phyloP scores from a whole-genome alignment of 306 rosid species.

The Alnus rubra region DNA sequence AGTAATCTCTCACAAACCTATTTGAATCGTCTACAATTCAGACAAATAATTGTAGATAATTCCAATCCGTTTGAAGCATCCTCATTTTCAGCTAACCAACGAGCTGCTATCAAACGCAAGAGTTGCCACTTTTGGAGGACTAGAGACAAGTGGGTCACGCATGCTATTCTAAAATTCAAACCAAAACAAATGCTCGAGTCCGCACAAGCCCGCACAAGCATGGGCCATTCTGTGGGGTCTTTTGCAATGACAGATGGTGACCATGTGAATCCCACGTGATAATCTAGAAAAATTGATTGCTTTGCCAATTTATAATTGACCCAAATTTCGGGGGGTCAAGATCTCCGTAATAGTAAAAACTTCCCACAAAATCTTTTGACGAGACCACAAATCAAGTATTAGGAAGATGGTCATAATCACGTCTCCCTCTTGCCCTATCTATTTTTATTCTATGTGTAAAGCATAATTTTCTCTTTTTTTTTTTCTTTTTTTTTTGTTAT shows the following conservation, averaged over 20 bases:
- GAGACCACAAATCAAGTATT: background rate
- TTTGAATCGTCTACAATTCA: no score
- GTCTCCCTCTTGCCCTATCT: background rate
- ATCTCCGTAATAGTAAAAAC: no score
- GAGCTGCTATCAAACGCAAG: constrained; percentile 33
- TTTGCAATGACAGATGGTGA: constrained; percentile 32
- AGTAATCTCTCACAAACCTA: no score
- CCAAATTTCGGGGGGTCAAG: no score
- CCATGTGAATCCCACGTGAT: constrained; percentile 52
- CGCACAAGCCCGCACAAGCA: constrained; percentile 2
- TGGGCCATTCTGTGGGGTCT: constrained; percentile 39
- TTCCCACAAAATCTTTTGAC: background rate
- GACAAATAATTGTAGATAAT: no score
- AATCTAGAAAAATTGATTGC: background rate
- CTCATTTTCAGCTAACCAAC: constrained; percentile 57
- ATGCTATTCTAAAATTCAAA: constrained; percentile 22
- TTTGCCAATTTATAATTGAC: constrained; percentile 6
- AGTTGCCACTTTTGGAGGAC: constrained; percentile 38
- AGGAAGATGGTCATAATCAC: background rate
- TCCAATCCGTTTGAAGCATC: constrained; percentile 37
- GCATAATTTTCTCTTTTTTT: background rate
- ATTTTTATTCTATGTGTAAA: no score
- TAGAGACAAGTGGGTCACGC: constrained; percentile 26
- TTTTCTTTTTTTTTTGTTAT: no score
- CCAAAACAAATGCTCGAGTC: constrained; percentile 43